phyloP scores from a whole-genome alignment of 2,329 filamentous ascomycete species.

The Venturia asperata region DNA sequence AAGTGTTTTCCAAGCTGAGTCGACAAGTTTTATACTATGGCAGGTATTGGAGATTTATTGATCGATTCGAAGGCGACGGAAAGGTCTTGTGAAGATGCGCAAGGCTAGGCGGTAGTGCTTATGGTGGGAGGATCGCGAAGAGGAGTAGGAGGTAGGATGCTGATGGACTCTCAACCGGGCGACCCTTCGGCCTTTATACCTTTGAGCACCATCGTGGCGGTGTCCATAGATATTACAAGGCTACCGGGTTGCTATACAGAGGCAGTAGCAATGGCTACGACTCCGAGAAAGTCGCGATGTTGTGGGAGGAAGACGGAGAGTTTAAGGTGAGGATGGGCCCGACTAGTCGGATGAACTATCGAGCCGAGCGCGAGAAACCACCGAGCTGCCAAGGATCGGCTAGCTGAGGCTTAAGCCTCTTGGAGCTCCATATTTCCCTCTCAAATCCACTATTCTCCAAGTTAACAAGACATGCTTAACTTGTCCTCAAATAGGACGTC shows the following conservation, averaged over 20 bases:
- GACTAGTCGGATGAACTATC: not conserved
- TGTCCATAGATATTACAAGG: not conserved
- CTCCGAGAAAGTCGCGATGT: conserved; percentile 8
- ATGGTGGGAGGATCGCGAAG: not conserved
- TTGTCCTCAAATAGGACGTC: too few relatives aligned
- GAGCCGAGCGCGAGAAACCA: conserved; percentile 3
- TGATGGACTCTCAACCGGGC: not conserved
- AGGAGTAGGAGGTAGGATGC: conserved; percentile 4
- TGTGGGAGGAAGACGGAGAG: not conserved
- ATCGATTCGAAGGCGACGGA: not conserved
- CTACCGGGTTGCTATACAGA: not conserved
- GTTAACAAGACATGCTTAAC: too few relatives aligned
- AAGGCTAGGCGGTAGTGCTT: not conserved
- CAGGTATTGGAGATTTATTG: not conserved
- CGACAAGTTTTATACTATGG: not conserved
- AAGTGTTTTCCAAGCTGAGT: not conserved
- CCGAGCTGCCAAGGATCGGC: not conserved
- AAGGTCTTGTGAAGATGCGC: not conserved
- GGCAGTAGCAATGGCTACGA: not conserved
- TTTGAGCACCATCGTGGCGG: not conserved
- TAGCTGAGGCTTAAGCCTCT: not conserved
- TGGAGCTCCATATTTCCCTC: not conserved
- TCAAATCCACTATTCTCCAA: too few relatives aligned
- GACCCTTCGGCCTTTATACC: not conserved
- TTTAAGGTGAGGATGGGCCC: not conserved